Base-by-base conservation (phyloP, 108 stramenopile species). In the Cyclotella sp. region DNA sequence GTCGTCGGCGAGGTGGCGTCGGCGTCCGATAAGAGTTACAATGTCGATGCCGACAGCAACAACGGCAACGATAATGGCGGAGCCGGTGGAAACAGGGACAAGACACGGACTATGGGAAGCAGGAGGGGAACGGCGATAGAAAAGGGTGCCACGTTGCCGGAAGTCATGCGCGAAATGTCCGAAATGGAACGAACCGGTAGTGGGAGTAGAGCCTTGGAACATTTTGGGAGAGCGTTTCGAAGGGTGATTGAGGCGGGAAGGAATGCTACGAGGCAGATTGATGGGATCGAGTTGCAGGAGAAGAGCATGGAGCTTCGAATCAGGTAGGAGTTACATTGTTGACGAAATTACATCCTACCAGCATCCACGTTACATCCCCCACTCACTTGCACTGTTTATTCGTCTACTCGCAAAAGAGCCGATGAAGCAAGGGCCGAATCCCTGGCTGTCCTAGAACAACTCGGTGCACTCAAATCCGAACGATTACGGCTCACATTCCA, bases 161-260 rank as follows among this genome's bases (percentile, higher is more conserved):
- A 68, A 27, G 49, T 52, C 7, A 34, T 49, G 45, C 28, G 11
- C 14, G 66, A 52, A 49, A 30, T 52, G 21, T 28, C 47, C 12
- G 49, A 52, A 28, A 68, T 49, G 67, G 29, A 63, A 24, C 58
- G 34, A 6, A 30, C 9, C 39, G 73, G 39, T 28, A 19, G 46
- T 16, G 59, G 43, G 43, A 40, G 27, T 55, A 41, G 15, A 10
- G 67, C 19, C 14, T 53, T 75, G 72, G 51, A 66, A 68, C 72
- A 81, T 40, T 65, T 87, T 28, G 76, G 84, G 3, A 70, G 78
- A 65, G 75, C 81, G 21, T 72, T 90, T 29, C 66, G 69, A 28
- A 61, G 66, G 34, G 90, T 87, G n/a, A 58, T 90, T 28, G 75
- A 86, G 52, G 93, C 90, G 29, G 87, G 83, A 24, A 70, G 68